Evolutionary conservation across 2,329 filamentous ascomycete genomes (phyloP).

Genomic region (Aureobasidium sp.): DNA sequence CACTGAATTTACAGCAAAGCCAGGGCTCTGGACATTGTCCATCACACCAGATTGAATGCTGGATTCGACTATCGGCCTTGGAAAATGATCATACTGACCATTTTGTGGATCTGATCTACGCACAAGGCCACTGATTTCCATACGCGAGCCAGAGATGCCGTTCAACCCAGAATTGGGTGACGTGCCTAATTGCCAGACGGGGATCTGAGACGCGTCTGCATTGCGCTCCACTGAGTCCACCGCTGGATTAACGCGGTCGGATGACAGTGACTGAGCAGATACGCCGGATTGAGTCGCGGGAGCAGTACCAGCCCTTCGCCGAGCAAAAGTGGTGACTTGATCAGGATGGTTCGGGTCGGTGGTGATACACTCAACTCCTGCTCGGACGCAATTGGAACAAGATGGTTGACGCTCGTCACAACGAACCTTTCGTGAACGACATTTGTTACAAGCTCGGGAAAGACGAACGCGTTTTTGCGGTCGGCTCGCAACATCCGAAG

Average conservation of each 20-base stretch:
- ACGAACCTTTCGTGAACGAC: constrained; percentile 14
- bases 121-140: not conserved
- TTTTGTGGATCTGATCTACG: not conserved
- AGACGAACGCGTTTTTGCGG: constrained; percentile 12
- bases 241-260: not conserved
- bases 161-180: not conserved
- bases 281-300: not conserved
- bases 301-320: not conserved
- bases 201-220: not conserved
- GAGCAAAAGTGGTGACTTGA: not conserved
- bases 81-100: not conserved
- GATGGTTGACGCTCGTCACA: constrained; percentile 15
- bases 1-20: not conserved
- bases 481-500: not conserved
- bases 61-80: not conserved
- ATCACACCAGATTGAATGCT: not conserved
- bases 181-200: not conserved
- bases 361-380: constrained; percentile 12
- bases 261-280: not conserved
- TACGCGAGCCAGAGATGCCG: not conserved
- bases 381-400: constrained; percentile 8
- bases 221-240: no score
- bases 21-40: not conserved
- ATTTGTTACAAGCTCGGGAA: constrained; percentile 15
- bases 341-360: constrained; percentile 9